Evolutionary conservation across 306 rosid genomes (phyloP), one percentile per base, ranked within the genome.

Genomic region (Clitoria ternatea): DNA sequence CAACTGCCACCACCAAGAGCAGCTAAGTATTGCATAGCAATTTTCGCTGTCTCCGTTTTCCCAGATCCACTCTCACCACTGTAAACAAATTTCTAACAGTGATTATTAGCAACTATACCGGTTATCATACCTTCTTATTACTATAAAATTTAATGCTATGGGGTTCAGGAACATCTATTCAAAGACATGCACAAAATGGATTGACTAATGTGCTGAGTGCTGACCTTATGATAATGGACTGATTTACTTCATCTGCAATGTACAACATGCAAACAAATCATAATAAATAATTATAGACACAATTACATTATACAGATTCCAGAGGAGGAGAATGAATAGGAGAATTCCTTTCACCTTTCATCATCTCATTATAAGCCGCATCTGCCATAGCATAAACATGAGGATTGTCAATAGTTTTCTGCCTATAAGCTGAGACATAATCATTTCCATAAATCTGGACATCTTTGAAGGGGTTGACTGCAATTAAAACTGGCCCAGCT

Each of bases 51-150:
- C 82, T 89, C 96, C 9, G 97, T 95, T 77, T 95, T 95, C 77
- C 99, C 99, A 29, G 99, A 65, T 79, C 99, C 99, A 79, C 96
- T 95, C 85, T 95, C 99, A 14, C 99, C 99, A 68, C 99, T 95
- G 82, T 23, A 78, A 84, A 55, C 63, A 54, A 65, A 61, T 69
- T 61, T 56, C 20, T 11, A 61, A 33, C 40, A 24, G 50, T n/a
- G 39, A 72, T 47, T 69, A 37, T 42, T 45, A 60, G 32, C 70
- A 66, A 52, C 17, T 23, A 71, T 19, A 66, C 47, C 5, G 19
- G 56, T 13, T 14, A 52, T 54, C 36, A 36, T 37, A 69, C 54
- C 61, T 33, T 42, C 26, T 30, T 14, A n/a, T 52, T 30, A 12
- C 10, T 20, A 63, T n/a, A n/a, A 22, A 64, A 39, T 49, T 29